These are phyloP conservation scores for Hordeum vulgare DNA, from an alignment of 176 grass and related monocot genomes.

Conservation along the genomic window MorexV3_pseudomolecules_assembly NC_058520.1:430454762-430455261, in stretches of 20 bases:
- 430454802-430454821: constrained; percentile 28
- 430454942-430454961: constrained; percentile 65
- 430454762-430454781: constrained; percentile 5
- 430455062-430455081: background rate
- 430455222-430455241: background rate
- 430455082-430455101: background rate
- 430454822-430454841: constrained; percentile 50
- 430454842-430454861: constrained; percentile 28
- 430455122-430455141: background rate
- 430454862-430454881: constrained; percentile 64
- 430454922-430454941: constrained; percentile 74
- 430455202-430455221: background rate
- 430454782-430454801: constrained; percentile 8
- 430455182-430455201: background rate
- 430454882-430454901: constrained; percentile 55
- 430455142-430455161: background rate
- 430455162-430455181: background rate
- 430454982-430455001: background rate
- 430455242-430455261: background rate
- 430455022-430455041: no score
- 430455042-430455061: no score
- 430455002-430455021: background rate
- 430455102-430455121: background rate
- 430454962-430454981: background rate
- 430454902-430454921: constrained; percentile 59